These are phyloP conservation scores for Microcera coccophila DNA, from an alignment of 2,329 filamentous ascomycete genomes.

Conservation along the genomic window DNA sequence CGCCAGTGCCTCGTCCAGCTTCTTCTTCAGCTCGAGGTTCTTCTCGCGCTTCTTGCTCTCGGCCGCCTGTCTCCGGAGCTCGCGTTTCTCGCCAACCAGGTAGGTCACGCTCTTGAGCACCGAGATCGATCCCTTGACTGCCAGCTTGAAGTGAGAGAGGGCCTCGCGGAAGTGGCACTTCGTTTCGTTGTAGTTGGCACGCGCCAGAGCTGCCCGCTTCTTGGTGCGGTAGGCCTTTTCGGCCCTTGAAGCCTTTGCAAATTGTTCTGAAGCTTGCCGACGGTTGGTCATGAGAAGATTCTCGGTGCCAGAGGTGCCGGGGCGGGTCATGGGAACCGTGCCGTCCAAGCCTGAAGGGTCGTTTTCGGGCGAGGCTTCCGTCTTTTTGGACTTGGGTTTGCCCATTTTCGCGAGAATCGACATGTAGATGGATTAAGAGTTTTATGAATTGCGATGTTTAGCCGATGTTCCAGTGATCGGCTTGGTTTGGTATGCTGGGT, in stretches of 20 bases:
- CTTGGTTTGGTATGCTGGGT: no score
- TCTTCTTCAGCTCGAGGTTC: constrained; percentile 36
- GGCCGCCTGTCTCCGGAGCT: constrained; percentile 27
- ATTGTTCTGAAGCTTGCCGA: constrained; percentile 36
- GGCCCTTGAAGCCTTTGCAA: constrained; percentile 37
- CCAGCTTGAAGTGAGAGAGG: constrained; percentile 34
- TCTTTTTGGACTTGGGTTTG: constrained; percentile 4
- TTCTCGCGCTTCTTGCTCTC: constrained; percentile 34
- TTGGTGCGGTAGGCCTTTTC: constrained; percentile 40
- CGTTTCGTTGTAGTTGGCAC: constrained; percentile 36
- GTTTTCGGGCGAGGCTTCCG: not conserved
- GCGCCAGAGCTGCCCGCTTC: constrained; percentile 39
- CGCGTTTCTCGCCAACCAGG: constrained; percentile 36
- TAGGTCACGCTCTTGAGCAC: constrained; percentile 34
- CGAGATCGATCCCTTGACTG: constrained; percentile 28
- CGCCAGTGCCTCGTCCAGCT: constrained; percentile 30
- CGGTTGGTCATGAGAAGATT: constrained; percentile 38
- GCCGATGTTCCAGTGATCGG: no score
- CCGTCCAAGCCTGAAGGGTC: not conserved
- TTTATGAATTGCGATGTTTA: not conserved
- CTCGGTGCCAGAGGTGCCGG: constrained; percentile 43
- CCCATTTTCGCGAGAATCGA: constrained; percentile 4
- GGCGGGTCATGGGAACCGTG: constrained; percentile 21
- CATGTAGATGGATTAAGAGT: not conserved
- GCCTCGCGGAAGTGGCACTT: constrained; percentile 38